Evolutionary conservation across 2,329 filamentous ascomycete genomes (phyloP).

Genomic region (Fusarium musae): DNA sequence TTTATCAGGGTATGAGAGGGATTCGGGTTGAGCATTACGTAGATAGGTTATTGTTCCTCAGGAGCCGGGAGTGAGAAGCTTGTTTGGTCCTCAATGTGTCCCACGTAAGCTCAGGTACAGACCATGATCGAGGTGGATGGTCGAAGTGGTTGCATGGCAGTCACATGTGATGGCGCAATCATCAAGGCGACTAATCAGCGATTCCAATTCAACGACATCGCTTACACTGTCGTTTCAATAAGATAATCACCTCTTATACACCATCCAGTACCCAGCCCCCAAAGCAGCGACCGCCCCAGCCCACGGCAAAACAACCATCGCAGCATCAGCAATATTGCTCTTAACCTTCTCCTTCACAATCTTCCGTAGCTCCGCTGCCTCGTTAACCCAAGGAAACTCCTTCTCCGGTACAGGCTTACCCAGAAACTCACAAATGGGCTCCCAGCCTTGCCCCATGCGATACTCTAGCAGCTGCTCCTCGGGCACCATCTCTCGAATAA

Average conservation of each 20-base stretch:
- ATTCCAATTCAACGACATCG: not conserved
- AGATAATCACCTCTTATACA: not conserved
- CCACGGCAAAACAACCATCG: constrained; percentile 30
- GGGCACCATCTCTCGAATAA: constrained; percentile 44
- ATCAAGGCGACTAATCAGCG: not conserved
- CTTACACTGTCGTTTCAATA: not conserved
- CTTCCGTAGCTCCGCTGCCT: constrained; percentile 37
- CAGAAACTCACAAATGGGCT: constrained; percentile 51
- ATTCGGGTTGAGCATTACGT: not conserved
- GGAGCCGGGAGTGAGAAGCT: not conserved
- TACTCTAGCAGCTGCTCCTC: constrained; percentile 47
- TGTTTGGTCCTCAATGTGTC: not conserved
- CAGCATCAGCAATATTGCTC: constrained; percentile 13
- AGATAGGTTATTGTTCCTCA: not conserved
- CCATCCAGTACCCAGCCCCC: constrained; percentile 22
- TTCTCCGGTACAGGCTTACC: constrained; percentile 46
- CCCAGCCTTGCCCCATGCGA: constrained; percentile 50
- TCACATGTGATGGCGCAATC: not conserved
- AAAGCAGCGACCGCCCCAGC: constrained; percentile 10
- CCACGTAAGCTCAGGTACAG: not conserved
- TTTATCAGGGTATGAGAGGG: not conserved
- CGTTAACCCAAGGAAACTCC: constrained; percentile 49
- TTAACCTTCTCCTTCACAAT: constrained; percentile 13
- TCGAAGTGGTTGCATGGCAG: not conserved
- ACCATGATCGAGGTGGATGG: not conserved